Evolutionary conservation across 805 yeast genomes (phyloP).

Genomic region (Suhomyces sp.): DNA sequence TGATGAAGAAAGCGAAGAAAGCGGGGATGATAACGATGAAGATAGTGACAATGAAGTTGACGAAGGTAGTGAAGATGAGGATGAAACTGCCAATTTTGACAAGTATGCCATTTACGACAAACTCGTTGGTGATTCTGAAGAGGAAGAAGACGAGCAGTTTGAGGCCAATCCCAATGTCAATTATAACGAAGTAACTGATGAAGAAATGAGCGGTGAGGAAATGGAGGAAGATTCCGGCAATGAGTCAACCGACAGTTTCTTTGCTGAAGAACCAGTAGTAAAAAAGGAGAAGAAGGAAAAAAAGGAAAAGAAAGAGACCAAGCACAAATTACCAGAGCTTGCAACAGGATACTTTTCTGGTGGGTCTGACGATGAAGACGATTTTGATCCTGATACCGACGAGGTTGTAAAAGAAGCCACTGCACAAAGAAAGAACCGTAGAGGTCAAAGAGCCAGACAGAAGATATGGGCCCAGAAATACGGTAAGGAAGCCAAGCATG

Average conservation of each 20-base stretch:
- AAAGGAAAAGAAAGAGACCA: constrained; percentile 24
- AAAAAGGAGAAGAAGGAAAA: constrained; percentile 18
- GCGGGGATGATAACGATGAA: constrained; percentile 14
- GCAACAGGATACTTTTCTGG: constrained; percentile 83
- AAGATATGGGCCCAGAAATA: constrained; percentile 93
- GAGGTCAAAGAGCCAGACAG: constrained; percentile 97
- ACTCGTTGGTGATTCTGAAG: constrained; percentile 44
- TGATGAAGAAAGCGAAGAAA: constrained; percentile 15
- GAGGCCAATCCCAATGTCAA: constrained; percentile 37
- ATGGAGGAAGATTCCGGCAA: not conserved
- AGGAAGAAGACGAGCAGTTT: constrained; percentile 29
- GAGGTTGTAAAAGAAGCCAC: constrained; percentile 52
- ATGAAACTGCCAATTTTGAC: constrained; percentile 19
- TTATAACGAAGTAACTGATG: constrained; percentile 65
- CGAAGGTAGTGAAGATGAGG: constrained; percentile 17
- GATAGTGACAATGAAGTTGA: constrained; percentile 16
- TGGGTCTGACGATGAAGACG: constrained; percentile 65
- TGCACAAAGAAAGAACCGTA: constrained; percentile 72
- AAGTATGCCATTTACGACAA: constrained; percentile 37
- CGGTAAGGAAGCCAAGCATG: constrained; percentile 81
- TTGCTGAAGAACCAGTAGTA: constrained; percentile 19
- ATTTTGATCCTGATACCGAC: constrained; percentile 43
- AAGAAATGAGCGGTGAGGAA: constrained; percentile 37
- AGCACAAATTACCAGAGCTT: constrained; percentile 58
- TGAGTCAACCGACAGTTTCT: constrained; percentile 34